Conservation (phyloP, 345 rosid species). For the Camelina laxa region DNA sequence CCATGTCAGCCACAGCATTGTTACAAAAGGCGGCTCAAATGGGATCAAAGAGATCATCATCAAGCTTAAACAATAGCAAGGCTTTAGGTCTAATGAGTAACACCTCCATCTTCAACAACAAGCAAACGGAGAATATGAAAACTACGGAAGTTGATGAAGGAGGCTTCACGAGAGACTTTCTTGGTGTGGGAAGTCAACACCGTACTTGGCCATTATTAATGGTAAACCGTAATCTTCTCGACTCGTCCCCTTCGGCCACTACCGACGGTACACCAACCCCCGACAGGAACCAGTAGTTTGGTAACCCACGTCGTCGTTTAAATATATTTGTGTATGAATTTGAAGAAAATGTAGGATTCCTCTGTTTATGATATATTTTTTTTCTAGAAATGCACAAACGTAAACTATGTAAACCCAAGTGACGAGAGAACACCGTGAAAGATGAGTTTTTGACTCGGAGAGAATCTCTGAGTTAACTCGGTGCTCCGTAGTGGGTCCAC, state of each 20-base stretch:
- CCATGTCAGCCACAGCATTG: slow-evolving; percentile 89
- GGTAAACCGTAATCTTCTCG: slow-evolving; percentile 52
- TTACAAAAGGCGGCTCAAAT: slow-evolving; percentile 84
- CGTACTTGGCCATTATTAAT: slow-evolving; percentile 39
- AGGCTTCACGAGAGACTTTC: slow-evolving; percentile 71
- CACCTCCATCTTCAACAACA: slow-evolving; percentile 33
- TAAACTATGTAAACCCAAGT: not conserved
- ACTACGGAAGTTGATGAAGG: slow-evolving; percentile 38
- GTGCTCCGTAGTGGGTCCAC: slow-evolving; percentile 21
- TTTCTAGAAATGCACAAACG: slow-evolving; percentile 15
- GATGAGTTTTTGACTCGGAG: slow-evolving; percentile 44
- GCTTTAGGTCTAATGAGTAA: slow-evolving; percentile 44
- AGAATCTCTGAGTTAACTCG: slow-evolving; percentile 40
- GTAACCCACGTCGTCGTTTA: not conserved
- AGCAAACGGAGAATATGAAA: slow-evolving; percentile 18
- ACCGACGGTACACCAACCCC: slow-evolving; percentile 40
- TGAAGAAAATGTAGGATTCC: slow-evolving; percentile 5
- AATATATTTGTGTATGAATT: not conserved
- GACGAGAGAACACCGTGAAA: slow-evolving; percentile 11
- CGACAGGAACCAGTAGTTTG: slow-evolving; percentile 20
- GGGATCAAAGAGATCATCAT: slow-evolving; percentile 67
- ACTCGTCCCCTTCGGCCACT: slow-evolving; percentile 42
- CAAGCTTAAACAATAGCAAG: slow-evolving; percentile 14
- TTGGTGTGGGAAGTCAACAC: slow-evolving; percentile 60
- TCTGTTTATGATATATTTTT: slow-evolving; percentile 18